These are phyloP conservation scores for Nicotiana undulata DNA, from an alignment of 257 asterid genomes.

Conservation along the genomic window DNA sequence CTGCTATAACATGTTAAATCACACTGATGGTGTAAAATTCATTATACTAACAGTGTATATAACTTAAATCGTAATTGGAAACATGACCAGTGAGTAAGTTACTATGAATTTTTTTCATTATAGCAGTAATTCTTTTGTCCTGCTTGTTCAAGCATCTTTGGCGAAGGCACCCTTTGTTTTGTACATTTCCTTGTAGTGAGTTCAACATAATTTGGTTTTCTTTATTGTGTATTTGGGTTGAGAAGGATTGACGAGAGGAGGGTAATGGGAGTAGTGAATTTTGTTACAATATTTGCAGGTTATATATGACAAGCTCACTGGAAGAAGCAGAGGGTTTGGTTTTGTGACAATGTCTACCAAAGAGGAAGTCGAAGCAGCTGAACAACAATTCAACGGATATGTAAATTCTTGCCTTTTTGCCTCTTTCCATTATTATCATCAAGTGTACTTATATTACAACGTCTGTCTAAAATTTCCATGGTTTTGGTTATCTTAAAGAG, in stretches of 20 bases:
- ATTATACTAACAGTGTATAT: neutral
- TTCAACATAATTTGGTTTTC: neutral
- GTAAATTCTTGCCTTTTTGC: slow-evolving; percentile 33
- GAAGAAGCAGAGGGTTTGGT: slow-evolving; percentile 92
- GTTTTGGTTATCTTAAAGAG: neutral
- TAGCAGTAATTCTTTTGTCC: neutral
- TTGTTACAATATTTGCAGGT: slow-evolving; percentile 39
- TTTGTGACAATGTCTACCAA: slow-evolving; percentile 82
- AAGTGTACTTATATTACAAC: neutral
- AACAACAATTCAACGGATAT: slow-evolving; percentile 66
- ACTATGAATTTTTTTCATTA: neutral
- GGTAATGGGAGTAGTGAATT: neutral
- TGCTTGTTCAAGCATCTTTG: neutral
- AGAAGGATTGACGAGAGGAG: neutral
- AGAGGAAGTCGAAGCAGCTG: slow-evolving; percentile 72
- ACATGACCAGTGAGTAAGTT: neutral
- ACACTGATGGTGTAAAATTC: too few relatives aligned
- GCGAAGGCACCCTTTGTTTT: neutral
- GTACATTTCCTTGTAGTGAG: neutral
- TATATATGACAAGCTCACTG: slow-evolving; percentile 73
- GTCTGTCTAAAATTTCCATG: neutral
- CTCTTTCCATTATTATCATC: neutral
- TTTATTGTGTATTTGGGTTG: neutral
- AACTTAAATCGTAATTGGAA: neutral
- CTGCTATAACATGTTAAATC: too few relatives aligned